phyloP scores from a whole-genome alignment of 306 rosid species.

The Trichosanthes truncata region DNA sequence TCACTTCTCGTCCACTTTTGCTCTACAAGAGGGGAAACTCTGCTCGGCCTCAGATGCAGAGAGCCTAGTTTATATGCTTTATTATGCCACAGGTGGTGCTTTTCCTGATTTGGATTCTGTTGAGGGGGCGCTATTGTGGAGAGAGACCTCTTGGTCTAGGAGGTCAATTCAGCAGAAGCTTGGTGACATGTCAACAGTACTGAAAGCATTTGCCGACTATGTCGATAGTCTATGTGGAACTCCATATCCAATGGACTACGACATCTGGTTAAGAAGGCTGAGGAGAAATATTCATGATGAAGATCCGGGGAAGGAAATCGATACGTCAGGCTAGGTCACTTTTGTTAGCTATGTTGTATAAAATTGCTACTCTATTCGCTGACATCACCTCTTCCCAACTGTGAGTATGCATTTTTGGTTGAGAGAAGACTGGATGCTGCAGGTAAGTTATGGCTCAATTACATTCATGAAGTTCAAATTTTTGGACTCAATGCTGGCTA shows the following conservation, averaged over 20 bases:
- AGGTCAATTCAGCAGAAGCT: conserved; percentile 89
- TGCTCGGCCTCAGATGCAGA: conserved; percentile 98
- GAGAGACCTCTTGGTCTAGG: conserved; percentile 93
- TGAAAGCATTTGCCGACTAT: conserved; percentile 92
- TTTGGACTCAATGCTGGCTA: not conserved
- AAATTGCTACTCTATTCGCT: not conserved
- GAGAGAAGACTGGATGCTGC: not conserved
- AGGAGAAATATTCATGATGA: conserved; percentile 66
- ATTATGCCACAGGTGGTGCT: conserved; percentile 65
- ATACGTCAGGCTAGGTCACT: conserved; percentile 36
- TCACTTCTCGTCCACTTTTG: conserved; percentile 85
- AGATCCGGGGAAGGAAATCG: conserved; percentile 79
- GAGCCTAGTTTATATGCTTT: conserved; percentile 92
- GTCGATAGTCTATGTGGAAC: conserved; percentile 98
- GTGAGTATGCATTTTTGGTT: not conserved
- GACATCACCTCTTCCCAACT: not conserved
- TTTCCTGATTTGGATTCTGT: conserved; percentile 83
- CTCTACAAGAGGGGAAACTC: conserved; percentile 89
- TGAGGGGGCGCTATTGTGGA: conserved; percentile 92
- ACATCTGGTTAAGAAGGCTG: conserved; percentile 88
- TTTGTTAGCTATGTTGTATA: not conserved
- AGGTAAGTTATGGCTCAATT: not conserved
- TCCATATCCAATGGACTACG: conserved; percentile 87
- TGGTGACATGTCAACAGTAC: conserved; percentile 73
- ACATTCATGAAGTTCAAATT: not conserved